Percentiles rank a stretch among this genome's conserved stretches.
Conservation (phyloP, 2,329 filamentous ascomycete genomes). For the Verticillium isaacii region DNA sequence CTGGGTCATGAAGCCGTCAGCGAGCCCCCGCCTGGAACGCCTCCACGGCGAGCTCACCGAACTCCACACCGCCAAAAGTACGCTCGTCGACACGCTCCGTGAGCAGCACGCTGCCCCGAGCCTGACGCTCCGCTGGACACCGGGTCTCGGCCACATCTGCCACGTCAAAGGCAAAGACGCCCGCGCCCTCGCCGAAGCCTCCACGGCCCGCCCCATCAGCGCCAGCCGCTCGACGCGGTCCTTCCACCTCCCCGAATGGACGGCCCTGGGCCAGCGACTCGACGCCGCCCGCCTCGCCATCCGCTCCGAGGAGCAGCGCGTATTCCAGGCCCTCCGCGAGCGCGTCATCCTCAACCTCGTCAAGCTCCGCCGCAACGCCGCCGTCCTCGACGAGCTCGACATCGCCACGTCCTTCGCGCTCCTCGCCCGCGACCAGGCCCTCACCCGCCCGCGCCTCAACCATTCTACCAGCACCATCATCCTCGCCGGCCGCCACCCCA, state of each 20-base stretch:
- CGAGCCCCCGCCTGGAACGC: slow-evolving; percentile 58
- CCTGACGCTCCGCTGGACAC: slow-evolving; percentile 79
- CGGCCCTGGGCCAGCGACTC: slow-evolving; percentile 69
- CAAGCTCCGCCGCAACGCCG: slow-evolving; percentile 80
- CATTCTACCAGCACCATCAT: slow-evolving; percentile 65
- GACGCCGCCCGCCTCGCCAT: slow-evolving; percentile 76
- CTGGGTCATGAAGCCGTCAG: slow-evolving; percentile 63
- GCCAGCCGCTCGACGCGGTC: slow-evolving; percentile 80
- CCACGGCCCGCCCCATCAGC: slow-evolving; percentile 54
- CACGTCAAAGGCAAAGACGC: slow-evolving; percentile 82
- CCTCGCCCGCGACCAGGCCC: slow-evolving; percentile 68
- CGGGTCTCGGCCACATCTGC: slow-evolving; percentile 82
- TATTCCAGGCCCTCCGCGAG: slow-evolving; percentile 71
- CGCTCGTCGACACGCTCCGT: slow-evolving; percentile 58
- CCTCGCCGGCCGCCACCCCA: slow-evolving; percentile 83
- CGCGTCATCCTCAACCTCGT: slow-evolving; percentile 78
- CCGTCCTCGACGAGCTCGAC: slow-evolving; percentile 90
- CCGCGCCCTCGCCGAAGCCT: slow-evolving; percentile 24
- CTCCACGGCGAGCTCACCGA: slow-evolving; percentile 65
- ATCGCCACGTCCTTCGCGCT: slow-evolving; percentile 80
- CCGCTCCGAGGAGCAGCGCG: slow-evolving; percentile 74
- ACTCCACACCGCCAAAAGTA: slow-evolving; percentile 55
- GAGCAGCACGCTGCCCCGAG: slow-evolving; percentile 55
- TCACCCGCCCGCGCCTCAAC: slow-evolving; percentile 70
- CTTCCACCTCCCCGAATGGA: slow-evolving; percentile 83